phyloP scores from a whole-genome alignment of 2,329 filamentous ascomycete species.

The Talaromyces sp. region DNA sequence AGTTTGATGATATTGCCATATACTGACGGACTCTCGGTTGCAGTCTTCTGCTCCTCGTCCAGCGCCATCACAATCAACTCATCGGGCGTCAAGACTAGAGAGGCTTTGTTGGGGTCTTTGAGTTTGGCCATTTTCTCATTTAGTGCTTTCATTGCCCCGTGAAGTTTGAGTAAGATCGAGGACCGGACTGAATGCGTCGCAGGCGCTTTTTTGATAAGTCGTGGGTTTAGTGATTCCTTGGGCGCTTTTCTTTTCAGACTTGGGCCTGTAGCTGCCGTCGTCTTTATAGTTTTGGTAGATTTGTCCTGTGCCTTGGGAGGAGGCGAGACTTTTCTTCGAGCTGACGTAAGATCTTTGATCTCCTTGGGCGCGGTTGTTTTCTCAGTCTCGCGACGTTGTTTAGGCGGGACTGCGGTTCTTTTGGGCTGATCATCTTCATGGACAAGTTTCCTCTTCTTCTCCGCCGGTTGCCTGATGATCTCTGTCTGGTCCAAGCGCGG shows the following conservation, averaged over 20 bases:
- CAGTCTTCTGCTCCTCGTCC: slow-evolving; percentile 71
- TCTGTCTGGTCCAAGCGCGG: slow-evolving; percentile 20
- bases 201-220: slow-evolving; percentile 44
- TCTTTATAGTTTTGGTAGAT: background rate
- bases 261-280: background rate
- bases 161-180: slow-evolving; percentile 43
- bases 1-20: slow-evolving; percentile 85
- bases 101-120: slow-evolving; percentile 30
- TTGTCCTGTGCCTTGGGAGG: slow-evolving; percentile 23
- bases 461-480: slow-evolving; percentile 18
- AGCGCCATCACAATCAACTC: slow-evolving; percentile 46
- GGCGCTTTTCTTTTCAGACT: slow-evolving; percentile 32
- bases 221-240: slow-evolving; percentile 44
- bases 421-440: slow-evolving; percentile 13
- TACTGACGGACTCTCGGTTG: slow-evolving; percentile 62
- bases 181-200: slow-evolving; percentile 40
- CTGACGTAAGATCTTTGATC: slow-evolving; percentile 23
- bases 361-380: slow-evolving; percentile 19
- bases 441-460: slow-evolving; percentile 31
- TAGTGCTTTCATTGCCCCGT: slow-evolving; percentile 40
- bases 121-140: slow-evolving; percentile 38
- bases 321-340: slow-evolving; percentile 29
- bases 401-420: background rate
- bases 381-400: background rate
- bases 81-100: slow-evolving; percentile 39